Evolutionary conservation across 768 basidiomycete species (phyloP).

Genomic region (Suillus paluster): DNA sequence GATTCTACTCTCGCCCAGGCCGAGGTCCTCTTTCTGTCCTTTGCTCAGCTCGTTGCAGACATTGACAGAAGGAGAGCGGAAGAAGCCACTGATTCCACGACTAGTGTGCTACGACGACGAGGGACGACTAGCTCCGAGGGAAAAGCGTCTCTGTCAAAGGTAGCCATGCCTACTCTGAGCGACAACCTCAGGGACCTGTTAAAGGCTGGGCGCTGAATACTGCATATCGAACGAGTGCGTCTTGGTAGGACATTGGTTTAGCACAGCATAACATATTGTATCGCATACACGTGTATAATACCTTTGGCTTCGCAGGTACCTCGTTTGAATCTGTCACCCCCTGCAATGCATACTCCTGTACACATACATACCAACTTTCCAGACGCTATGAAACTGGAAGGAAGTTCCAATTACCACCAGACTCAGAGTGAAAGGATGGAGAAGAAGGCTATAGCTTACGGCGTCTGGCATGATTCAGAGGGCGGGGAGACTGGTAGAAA

Average conservation of each 20-base stretch:
- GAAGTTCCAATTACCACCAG: too few species aligned
- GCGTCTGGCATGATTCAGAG: too few species aligned
- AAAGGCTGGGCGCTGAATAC: constrained; percentile 47
- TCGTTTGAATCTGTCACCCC: neutral
- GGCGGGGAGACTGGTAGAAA: too few species aligned
- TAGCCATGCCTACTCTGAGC: constrained; percentile 55
- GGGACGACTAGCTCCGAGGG: constrained; percentile 19
- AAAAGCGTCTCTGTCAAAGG: constrained; percentile 24
- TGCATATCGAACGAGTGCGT: neutral
- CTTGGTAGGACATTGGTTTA: neutral
- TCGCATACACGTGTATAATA: neutral
- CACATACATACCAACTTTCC: too few species aligned
- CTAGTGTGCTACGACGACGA: constrained; percentile 39
- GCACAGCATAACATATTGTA: constrained; percentile 5
- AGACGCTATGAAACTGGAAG: too few species aligned
- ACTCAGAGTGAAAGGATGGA: too few species aligned
- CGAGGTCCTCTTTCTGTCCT: constrained; percentile 94
- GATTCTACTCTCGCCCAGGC: constrained; percentile 95
- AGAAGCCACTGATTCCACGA: constrained; percentile 32
- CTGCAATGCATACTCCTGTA: neutral
- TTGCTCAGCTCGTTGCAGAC: constrained; percentile 85
- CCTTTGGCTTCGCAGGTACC: neutral
- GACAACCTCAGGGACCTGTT: constrained; percentile 67
- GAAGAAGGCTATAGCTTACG: too few species aligned
- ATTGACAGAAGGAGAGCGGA: constrained; percentile 82